These are phyloP conservation scores for Daldinia eschscholtzii DNA, from an alignment of 2,329 filamentous ascomycete species.

Conservation along the genomic window DNA sequence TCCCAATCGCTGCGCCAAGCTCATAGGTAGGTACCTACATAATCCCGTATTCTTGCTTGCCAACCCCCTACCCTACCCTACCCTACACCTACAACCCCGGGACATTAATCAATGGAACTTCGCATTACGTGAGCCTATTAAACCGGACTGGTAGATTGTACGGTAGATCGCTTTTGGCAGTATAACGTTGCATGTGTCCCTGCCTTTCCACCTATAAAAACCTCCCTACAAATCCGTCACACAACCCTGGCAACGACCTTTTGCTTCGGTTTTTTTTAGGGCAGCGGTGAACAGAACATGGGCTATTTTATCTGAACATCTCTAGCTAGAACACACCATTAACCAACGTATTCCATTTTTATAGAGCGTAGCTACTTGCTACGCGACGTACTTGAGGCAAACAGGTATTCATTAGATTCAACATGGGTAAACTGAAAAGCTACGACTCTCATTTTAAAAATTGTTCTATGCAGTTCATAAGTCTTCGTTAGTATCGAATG, in stretches of 20 bases:
- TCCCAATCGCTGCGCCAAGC: not conserved
- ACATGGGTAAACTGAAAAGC: not conserved
- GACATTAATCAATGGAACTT: not conserved
- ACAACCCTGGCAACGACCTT: not conserved
- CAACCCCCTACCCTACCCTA: no score
- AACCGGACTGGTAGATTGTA: not conserved
- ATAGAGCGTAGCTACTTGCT: not conserved
- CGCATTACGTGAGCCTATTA: not conserved
- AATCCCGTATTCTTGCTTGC: no score
- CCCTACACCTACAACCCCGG: no score
- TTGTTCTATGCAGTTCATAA: slow-evolving; percentile 25
- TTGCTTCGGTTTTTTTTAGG: no score
- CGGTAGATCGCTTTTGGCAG: not conserved
- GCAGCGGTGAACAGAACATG: no score
- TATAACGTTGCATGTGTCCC: not conserved
- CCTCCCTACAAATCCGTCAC: not conserved
- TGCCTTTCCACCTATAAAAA: not conserved
- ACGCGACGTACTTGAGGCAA: not conserved
- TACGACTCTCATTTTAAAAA: not conserved
- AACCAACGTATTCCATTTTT: no score
- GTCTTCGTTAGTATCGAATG: slow-evolving; percentile 37
- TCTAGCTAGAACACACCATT: no score
- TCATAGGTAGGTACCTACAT: no score
- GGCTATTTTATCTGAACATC: no score
- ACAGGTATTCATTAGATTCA: not conserved